phyloP scores from a whole-genome alignment of 176 grass and related monocot species.

The Triticum aestivum region IWGSC_CS_RefSeq_v2.1 NC_057803.1:636128118-636128617 shows the following conservation, averaged over 20 bases:
- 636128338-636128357: conserved; percentile 90
- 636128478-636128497: conserved; percentile 94
- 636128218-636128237: conserved; percentile 72
- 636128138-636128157: conserved; percentile 71
- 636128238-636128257: conserved; percentile 87
- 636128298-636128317: conserved; percentile 74
- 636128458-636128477: conserved; percentile 86
- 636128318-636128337: conserved; percentile 85
- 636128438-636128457: conserved; percentile 82
- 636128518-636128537: conserved; percentile 93
- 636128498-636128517: conserved; percentile 76
- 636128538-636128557: conserved; percentile 70
- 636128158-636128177: conserved; percentile 89
- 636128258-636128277: conserved; percentile 84
- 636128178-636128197: conserved; percentile 61
- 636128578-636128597: conserved; percentile 82
- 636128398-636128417: conserved; percentile 90
- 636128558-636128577: conserved; percentile 78
- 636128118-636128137: conserved; percentile 74
- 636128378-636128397: conserved; percentile 86
- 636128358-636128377: conserved; percentile 75
- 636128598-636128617: conserved; percentile 84
- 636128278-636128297: conserved; percentile 69
- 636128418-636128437: conserved; percentile 55
- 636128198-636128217: conserved; percentile 90